phyloP scores from a whole-genome alignment of 2,329 filamentous ascomycete genomes.

The Coniochaeta ligniaria region DNA sequence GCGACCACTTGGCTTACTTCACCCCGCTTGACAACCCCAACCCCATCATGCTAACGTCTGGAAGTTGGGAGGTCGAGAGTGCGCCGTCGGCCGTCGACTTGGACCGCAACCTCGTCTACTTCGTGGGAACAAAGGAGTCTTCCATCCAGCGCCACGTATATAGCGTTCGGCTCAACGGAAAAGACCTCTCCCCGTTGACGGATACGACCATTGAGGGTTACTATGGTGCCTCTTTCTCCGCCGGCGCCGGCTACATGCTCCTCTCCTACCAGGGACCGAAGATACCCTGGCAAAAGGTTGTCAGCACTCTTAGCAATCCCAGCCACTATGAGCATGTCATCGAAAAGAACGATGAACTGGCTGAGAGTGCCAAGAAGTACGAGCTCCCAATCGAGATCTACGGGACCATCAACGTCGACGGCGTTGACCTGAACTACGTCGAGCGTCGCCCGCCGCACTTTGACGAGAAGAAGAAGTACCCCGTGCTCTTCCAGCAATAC shows the following conservation, averaged over 20 bases:
- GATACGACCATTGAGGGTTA: constrained; percentile 68
- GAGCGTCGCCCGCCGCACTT: constrained; percentile 91
- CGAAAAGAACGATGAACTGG: constrained; percentile 70
- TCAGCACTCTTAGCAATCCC: constrained; percentile 69
- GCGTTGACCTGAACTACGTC: constrained; percentile 62
- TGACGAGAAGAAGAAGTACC: constrained; percentile 74
- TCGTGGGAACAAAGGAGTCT: constrained; percentile 76
- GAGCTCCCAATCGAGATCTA: constrained; percentile 80
- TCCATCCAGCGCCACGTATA: constrained; percentile 90
- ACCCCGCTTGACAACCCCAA: constrained; percentile 74
- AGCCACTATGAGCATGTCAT: constrained; percentile 61
- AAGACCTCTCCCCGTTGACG: constrained; percentile 64
- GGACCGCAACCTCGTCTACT: constrained; percentile 83
- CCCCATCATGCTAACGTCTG: constrained; percentile 81
- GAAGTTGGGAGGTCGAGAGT: constrained; percentile 84
- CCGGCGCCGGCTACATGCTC: constrained; percentile 73
- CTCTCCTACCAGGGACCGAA: constrained; percentile 76
- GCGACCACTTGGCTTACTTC: constrained; percentile 91
- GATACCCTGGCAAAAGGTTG: constrained; percentile 85
- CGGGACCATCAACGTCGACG: constrained; percentile 77
- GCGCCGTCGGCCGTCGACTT: constrained; percentile 82
- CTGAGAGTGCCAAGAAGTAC: constrained; percentile 62
- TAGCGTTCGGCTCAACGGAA: constrained; percentile 77
- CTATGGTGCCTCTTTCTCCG: constrained; percentile 79
- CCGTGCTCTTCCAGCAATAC: constrained; percentile 92